Evolutionary conservation across 2,329 filamentous ascomycete genomes (phyloP).

Genomic region (Penicillium occitanis): DNA sequence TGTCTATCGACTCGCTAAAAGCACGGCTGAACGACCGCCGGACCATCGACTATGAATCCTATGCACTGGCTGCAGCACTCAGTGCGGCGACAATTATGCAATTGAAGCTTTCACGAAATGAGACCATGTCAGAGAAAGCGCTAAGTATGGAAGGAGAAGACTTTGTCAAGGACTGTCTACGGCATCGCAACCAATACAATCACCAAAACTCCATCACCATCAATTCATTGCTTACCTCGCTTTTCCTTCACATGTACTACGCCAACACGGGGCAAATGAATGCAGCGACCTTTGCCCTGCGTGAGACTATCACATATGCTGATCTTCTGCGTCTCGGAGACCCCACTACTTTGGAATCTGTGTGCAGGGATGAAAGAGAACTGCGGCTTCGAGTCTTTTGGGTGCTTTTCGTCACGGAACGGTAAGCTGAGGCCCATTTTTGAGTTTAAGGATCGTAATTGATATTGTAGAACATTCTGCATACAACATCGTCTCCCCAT

Average conservation of each 20-base stretch:
- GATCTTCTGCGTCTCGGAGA: conserved; percentile 18
- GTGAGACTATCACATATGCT: conserved; percentile 21
- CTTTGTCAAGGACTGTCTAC: conserved; percentile 16
- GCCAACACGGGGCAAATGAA: conserved; percentile 24
- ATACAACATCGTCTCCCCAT: conserved; percentile 18
- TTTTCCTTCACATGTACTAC: conserved; percentile 25
- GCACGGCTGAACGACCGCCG: conserved; percentile 1
- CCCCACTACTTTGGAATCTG: background rate
- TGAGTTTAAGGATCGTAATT: background rate
- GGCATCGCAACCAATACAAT: conserved; percentile 12
- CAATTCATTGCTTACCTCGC: conserved; percentile 20
- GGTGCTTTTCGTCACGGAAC: conserved; percentile 19
- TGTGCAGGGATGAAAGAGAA: conserved; percentile 11
- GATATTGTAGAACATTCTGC: conserved; percentile 14
- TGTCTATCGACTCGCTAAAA: conserved; percentile 15
- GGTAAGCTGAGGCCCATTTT: background rate
- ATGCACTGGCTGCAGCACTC: conserved; percentile 15
- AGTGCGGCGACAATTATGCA: conserved; percentile 19
- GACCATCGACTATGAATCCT: conserved; percentile 5
- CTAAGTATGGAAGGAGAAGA: conserved; percentile 2
- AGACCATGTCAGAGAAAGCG: conserved; percentile 3
- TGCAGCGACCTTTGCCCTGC: conserved; percentile 22
- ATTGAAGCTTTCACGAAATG: conserved; percentile 8
- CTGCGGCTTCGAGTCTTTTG: conserved; percentile 18
- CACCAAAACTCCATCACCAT: background rate